phyloP scores from a whole-genome alignment of 805 yeast genomes.

The Wickerhamomyces kurtzmanii region DNA sequence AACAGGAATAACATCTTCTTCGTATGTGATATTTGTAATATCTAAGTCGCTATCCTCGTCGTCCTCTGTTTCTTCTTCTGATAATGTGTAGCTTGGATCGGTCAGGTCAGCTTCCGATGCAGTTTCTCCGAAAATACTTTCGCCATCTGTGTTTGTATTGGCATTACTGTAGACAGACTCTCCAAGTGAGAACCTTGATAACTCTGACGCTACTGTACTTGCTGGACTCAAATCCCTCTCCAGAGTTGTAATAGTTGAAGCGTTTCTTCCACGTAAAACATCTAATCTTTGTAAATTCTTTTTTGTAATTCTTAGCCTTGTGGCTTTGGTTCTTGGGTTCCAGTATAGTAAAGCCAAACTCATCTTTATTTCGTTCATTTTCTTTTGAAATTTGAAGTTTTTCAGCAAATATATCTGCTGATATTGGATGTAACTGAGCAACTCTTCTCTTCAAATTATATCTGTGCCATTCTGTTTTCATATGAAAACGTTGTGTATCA shows the following conservation, averaged over 20 bases:
- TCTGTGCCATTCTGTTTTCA: slow-evolving; percentile 98
- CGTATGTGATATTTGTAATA: slow-evolving; percentile 12
- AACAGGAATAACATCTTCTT: slow-evolving; percentile 26
- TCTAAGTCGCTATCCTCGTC: slow-evolving; percentile 12
- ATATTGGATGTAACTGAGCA: slow-evolving; percentile 67
- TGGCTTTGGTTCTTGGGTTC: slow-evolving; percentile 13
- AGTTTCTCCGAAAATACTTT: slow-evolving; percentile 27
- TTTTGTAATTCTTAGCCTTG: too few relatives aligned
- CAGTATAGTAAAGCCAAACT: slow-evolving; percentile 26
- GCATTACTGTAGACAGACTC: slow-evolving; percentile 26
- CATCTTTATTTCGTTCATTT: slow-evolving; percentile 25
- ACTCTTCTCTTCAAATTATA: slow-evolving; percentile 92
- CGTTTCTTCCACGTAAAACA: slow-evolving; percentile 18
- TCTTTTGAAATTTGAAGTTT: slow-evolving; percentile 24
- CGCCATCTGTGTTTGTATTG: slow-evolving; percentile 24
- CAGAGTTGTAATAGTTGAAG: slow-evolving; percentile 2
- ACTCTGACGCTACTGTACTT: slow-evolving; percentile 41
- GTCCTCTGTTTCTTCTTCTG: slow-evolving; percentile 18
- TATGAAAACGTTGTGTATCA: slow-evolving; percentile 83
- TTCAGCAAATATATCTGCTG: slow-evolving; percentile 38
- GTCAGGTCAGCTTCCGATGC: slow-evolving; percentile 40
- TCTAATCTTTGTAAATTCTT: too few relatives aligned
- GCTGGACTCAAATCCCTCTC: slow-evolving; percentile 40
- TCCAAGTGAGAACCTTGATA: slow-evolving; percentile 48
- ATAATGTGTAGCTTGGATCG: slow-evolving; percentile 25